Percentiles rank a stretch among this genome's conserved stretches.
Conservation (phyloP, 2,329 filamentous ascomycete genomes). For the Alternaria sp. region DNA sequence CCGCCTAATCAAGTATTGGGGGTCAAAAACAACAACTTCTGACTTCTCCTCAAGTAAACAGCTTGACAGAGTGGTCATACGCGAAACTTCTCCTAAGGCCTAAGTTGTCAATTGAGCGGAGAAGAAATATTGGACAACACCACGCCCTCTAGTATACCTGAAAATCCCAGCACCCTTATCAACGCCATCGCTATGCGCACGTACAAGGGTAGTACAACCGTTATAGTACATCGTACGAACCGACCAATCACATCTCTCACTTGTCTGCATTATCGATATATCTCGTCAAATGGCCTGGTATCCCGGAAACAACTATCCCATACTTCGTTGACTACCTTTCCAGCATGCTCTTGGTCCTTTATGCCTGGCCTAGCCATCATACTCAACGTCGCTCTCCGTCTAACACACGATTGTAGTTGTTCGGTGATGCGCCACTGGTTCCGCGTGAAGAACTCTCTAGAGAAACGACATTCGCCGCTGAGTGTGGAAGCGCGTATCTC, state of each 20-base stretch:
- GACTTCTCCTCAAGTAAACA: neutral
- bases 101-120: neutral
- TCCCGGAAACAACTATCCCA: slow-evolving; percentile 97
- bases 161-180: neutral
- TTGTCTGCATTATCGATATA: slow-evolving; percentile 71
- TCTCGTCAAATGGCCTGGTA: slow-evolving; percentile 94
- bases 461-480: slow-evolving; percentile 92
- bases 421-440: slow-evolving; percentile 89
- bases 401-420: slow-evolving; percentile 93
- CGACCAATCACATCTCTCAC: neutral
- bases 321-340: slow-evolving; percentile 92
- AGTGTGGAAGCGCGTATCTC: slow-evolving; percentile 96
- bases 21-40: neutral
- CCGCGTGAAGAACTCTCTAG: slow-evolving; percentile 82
- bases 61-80: neutral
- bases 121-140: neutral
- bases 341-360: slow-evolving; percentile 85
- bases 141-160: neutral
- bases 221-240: neutral
- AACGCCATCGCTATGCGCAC: slow-evolving; percentile 29
- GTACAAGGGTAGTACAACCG: neutral
- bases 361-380: slow-evolving; percentile 80
- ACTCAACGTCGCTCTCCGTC: slow-evolving; percentile 79
- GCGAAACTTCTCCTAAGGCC: neutral
- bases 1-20: neutral